Conservation (phyloP, 1,284 basidiomycete genomes). For the Malassezia nana region DNA sequence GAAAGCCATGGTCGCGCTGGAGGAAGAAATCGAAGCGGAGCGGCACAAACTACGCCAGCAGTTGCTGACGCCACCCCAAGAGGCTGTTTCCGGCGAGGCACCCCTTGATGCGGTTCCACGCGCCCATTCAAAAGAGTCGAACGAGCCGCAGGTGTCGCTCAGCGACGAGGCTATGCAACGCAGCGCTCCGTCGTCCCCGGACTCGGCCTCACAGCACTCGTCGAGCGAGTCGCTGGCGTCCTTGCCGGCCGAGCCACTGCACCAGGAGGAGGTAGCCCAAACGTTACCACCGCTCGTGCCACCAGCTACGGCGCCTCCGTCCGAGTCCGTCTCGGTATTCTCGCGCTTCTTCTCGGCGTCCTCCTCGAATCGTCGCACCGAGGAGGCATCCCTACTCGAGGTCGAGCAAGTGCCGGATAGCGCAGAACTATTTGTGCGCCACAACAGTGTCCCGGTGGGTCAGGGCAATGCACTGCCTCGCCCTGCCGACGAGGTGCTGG, state of each 20-base stretch:
- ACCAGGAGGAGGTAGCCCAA: background rate
- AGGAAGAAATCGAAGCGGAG: background rate
- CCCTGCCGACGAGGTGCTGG: constrained; percentile 33
- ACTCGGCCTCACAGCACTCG: background rate
- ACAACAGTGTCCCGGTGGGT: constrained; percentile 8
- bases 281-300: background rate
- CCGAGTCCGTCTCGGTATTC: background rate
- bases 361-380: background rate
- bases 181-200: too few relatives aligned
- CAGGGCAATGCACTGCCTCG: constrained; percentile 26
- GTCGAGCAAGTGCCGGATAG: background rate
- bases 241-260: background rate
- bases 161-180: too few relatives aligned
- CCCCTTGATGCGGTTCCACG: too few relatives aligned
- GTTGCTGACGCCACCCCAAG: too few relatives aligned
- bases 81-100: too few relatives aligned
- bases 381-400: background rate
- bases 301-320: background rate
- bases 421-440: background rate
- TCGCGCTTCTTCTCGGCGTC: background rate
- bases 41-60: background rate
- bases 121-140: background rate
- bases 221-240: background rate
- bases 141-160: too few relatives aligned
- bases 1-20: background rate